A percentile compares a stretch with the other conserved stretches of the same genome.
Evolutionary conservation across 768 basidiomycete species (phyloP).

Genomic region (Hortiboletus campestris): DNA sequence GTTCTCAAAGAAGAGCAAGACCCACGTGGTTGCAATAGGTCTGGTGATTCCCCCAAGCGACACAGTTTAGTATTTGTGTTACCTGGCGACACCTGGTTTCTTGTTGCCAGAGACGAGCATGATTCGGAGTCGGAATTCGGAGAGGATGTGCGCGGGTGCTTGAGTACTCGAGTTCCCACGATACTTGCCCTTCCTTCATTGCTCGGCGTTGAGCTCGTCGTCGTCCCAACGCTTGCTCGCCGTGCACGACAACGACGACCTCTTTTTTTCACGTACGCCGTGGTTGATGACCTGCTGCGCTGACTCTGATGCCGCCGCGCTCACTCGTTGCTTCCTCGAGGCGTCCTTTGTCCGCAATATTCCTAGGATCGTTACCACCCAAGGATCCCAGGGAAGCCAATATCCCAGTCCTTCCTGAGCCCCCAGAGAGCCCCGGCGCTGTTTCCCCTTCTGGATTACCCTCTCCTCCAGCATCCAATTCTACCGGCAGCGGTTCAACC

Average conservation of each 20-base stretch:
- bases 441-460: slow-evolving; percentile 67
- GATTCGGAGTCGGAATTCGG: slow-evolving; percentile 16
- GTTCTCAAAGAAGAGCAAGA: no score
- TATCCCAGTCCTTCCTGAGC: slow-evolving; percentile 69
- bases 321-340: slow-evolving; percentile 39
- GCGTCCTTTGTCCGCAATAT: slow-evolving; percentile 63
- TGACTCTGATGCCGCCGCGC: slow-evolving; percentile 49
- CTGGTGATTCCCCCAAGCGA: neutral
- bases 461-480: slow-evolving; percentile 83
- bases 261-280: slow-evolving; percentile 9
- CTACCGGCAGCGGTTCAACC: slow-evolving; percentile 77
- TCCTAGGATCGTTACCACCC: slow-evolving; percentile 46
- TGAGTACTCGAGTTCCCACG: slow-evolving; percentile 25
- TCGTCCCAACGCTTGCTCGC: slow-evolving; percentile 25
- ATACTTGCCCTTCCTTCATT: slow-evolving; percentile 15
- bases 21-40: neutral
- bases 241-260: slow-evolving; percentile 26
- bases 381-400: slow-evolving; percentile 37
- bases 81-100: slow-evolving; percentile 2
- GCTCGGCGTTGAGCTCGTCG: slow-evolving; percentile 19
- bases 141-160: neutral
- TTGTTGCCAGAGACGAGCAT: neutral
- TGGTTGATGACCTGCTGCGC: slow-evolving; percentile 30
- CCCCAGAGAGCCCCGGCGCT: slow-evolving; percentile 57
- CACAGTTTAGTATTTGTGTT: neutral